phyloP scores from a whole-genome alignment of 2,329 filamentous ascomycete genomes.

The Xenoacremonium recifei region DNA sequence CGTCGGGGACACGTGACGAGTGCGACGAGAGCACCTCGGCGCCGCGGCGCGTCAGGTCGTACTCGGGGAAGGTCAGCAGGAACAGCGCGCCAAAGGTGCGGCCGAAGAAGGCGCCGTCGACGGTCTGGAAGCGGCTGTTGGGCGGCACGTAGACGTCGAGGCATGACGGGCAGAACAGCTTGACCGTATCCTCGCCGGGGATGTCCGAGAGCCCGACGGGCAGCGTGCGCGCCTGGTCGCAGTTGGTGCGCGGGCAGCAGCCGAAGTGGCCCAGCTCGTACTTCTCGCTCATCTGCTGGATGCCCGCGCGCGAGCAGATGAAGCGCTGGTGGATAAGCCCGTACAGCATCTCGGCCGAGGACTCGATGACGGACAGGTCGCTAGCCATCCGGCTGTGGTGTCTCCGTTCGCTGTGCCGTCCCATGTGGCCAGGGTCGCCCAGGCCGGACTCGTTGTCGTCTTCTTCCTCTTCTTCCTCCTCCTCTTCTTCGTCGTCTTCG shows the following conservation, averaged over 20 bases:
- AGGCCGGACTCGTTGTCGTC: constrained; percentile 65
- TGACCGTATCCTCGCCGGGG: constrained; percentile 94
- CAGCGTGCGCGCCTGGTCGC: constrained; percentile 84
- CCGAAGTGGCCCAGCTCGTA: constrained; percentile 97
- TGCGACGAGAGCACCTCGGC: constrained; percentile 51
- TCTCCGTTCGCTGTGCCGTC: constrained; percentile 61
- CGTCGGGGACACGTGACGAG: constrained; percentile 34
- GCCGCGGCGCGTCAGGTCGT: constrained; percentile 77
- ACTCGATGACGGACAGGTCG: constrained; percentile 93
- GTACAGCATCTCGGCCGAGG: constrained; percentile 96
- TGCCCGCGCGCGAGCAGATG: constrained; percentile 92
- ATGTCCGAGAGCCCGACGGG: constrained; percentile 94
- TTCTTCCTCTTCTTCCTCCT: constrained; percentile 75
- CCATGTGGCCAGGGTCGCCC: constrained; percentile 56
- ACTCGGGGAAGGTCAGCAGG: constrained; percentile 97
- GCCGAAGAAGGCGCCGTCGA: constrained; percentile 97
- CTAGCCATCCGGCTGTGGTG: constrained; percentile 83
- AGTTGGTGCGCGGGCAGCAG: constrained; percentile 90
- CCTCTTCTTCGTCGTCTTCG: constrained; percentile 87
- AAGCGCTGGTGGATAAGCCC: constrained; percentile 98
- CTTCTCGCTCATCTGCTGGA: constrained; percentile 99
- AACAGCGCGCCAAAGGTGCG: constrained; percentile 96
- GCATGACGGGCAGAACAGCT: constrained; percentile 96
- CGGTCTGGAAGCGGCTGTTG: constrained; percentile 94
- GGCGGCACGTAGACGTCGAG: constrained; percentile 96